Conservation (phyloP, 202 grass and related monocot species). For the Carex arenaria region DNA sequence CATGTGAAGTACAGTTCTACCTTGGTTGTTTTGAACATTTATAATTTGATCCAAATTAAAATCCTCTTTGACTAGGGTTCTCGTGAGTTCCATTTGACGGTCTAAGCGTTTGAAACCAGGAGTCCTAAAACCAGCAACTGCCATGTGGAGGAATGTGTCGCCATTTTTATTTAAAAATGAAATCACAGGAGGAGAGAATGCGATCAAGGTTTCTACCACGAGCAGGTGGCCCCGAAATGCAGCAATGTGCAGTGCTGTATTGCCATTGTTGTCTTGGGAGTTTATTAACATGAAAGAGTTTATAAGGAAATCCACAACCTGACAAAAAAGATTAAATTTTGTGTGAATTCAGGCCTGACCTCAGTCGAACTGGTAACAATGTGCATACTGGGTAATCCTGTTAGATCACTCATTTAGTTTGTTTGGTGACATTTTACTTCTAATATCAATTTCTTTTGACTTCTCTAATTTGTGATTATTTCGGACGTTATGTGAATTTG, state of each 20-base stretch:
- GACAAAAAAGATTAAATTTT: conserved; percentile 3
- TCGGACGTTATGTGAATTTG: background rate
- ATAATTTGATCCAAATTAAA: conserved; percentile 48
- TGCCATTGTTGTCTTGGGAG: conserved; percentile 71
- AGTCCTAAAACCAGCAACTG: conserved; percentile 75
- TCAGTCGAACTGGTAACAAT: background rate
- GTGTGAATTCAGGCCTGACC: background rate
- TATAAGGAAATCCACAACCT: conserved; percentile 78
- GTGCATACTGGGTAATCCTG: background rate
- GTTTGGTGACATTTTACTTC: background rate
- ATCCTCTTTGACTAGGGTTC: conserved; percentile 38
- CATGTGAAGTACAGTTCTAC: conserved; percentile 78
- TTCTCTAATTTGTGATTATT: background rate
- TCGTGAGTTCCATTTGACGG: conserved; percentile 76
- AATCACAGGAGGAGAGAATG: conserved; percentile 46
- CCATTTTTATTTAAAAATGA: conserved; percentile 51
- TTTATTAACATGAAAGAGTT: conserved; percentile 53
- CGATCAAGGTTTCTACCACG: conserved; percentile 51
- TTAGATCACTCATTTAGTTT: background rate
- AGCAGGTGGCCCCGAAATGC: conserved; percentile 68
- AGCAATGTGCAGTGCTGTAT: conserved; percentile 84
- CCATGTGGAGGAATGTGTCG: conserved; percentile 84
- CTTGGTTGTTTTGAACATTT: conserved; percentile 70
- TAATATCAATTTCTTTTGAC: background rate
- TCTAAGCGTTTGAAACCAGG: conserved; percentile 78